Percentiles rank a stretch among this genome's conserved stretches.
Evolutionary conservation across 2,329 filamentous ascomycete genomes (phyloP).

Genomic region (Fusarium scirpi): DNA sequence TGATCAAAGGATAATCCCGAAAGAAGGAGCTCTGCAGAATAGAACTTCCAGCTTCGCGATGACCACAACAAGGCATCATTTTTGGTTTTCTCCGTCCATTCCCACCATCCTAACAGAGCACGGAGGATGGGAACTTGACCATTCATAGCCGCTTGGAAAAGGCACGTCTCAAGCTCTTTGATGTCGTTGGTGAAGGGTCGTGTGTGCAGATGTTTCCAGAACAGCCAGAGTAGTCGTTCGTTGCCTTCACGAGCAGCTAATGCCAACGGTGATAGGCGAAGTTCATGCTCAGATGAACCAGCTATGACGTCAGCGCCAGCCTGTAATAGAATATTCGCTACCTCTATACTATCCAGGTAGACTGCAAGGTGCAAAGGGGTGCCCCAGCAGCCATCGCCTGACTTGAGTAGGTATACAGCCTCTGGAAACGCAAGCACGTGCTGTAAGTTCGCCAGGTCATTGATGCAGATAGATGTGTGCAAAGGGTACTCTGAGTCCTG

Average conservation of each 20-base stretch:
- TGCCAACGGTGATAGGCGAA: neutral
- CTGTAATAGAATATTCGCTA: neutral
- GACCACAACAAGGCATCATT: neutral
- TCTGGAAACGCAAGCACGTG: neutral
- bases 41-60: neutral
- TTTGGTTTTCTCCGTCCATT: neutral
- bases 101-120: neutral
- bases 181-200: too few species aligned
- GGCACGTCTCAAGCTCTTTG: neutral
- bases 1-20: neutral
- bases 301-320: neutral
- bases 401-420: neutral
- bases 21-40: neutral
- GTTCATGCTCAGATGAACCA: neutral
- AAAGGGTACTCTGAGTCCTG: neutral
- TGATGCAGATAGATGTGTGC: neutral
- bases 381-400: neutral
- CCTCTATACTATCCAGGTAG: neutral
- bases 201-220: neutral
- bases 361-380: neutral
- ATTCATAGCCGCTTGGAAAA: neutral
- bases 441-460: neutral
- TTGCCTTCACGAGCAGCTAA: neutral
- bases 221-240: neutral
- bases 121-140: neutral